Conservation (phyloP, 1,284 basidiomycete species). For the Papiliotrema fonsecae region DNA sequence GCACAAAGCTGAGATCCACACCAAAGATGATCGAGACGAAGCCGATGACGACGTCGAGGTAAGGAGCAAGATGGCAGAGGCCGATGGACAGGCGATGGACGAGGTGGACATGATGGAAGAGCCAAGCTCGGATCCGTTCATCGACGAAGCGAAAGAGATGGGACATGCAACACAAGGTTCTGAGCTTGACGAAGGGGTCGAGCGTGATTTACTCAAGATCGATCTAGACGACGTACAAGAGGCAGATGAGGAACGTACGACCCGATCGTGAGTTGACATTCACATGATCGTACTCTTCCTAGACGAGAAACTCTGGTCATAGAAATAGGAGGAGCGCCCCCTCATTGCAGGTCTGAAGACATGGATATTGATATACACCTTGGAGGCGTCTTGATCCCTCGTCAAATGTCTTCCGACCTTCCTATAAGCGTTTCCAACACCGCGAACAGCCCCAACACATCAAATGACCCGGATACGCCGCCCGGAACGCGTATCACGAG, state of each 20-base stretch:
- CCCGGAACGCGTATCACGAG: too few species aligned
- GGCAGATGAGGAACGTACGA: too few species aligned
- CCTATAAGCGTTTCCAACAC: too few species aligned
- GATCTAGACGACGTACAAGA: slow-evolving; percentile 13
- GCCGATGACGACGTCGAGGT: background rate
- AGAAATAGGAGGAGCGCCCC: too few species aligned
- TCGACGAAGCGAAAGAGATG: slow-evolving; percentile 7
- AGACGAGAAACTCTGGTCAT: too few species aligned
- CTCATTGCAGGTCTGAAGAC: background rate
- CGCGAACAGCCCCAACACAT: too few species aligned
- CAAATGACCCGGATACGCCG: too few species aligned
- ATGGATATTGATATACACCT: background rate
- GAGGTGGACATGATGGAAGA: background rate
- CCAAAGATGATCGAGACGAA: background rate
- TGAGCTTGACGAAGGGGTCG: too few species aligned
- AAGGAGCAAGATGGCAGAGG: background rate
- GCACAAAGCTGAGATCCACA: background rate
- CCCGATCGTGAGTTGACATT: too few species aligned
- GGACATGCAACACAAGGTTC: too few species aligned
- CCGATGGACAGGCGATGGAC: background rate
- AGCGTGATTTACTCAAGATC: slow-evolving; percentile 5
- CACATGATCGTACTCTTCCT: background rate
- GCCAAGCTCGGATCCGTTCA: background rate
- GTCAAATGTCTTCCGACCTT: too few species aligned
- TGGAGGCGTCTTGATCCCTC: too few species aligned